Conservation (phyloP, 2,329 filamentous ascomycete species). For the Aspergillus quadricinctus region DNA sequence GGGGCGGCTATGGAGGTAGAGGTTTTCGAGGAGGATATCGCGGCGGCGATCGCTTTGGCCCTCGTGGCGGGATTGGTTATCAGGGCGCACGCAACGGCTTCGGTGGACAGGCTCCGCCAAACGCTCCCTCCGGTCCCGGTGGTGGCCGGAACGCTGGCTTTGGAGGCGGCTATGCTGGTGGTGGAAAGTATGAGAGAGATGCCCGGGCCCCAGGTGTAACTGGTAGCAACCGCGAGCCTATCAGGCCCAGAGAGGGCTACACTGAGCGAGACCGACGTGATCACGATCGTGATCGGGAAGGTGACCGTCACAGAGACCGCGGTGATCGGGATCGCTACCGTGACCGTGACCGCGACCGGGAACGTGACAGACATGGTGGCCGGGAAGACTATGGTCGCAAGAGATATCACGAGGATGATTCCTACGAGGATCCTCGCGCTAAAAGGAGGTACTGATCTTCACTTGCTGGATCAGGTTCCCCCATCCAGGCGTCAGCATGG, state of each 20-base stretch:
- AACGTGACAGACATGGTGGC: conserved; percentile 44
- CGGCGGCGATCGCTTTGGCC: conserved; percentile 50
- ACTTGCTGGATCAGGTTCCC: conserved; percentile 9
- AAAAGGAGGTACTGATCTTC: conserved; percentile 54
- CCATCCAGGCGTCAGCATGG: conserved; percentile 21
- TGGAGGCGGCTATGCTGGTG: conserved; percentile 45
- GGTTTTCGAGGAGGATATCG: conserved; percentile 50
- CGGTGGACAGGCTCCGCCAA: conserved; percentile 46
- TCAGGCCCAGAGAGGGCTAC: conserved; percentile 64
- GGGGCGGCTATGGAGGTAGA: conserved; percentile 50
- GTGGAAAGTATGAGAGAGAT: conserved; percentile 50
- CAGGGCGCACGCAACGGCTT: conserved; percentile 54
- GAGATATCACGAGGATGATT: conserved; percentile 70
- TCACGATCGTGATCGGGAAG: conserved; percentile 49
- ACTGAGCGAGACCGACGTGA: conserved; percentile 43
- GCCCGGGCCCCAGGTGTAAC: conserved; percentile 48
- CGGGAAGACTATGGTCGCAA: conserved; percentile 57
- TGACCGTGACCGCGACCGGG: conserved; percentile 47
- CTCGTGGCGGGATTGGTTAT: conserved; percentile 51
- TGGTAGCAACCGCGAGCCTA: conserved; percentile 80
- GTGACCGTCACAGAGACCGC: conserved; percentile 48
- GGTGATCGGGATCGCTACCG: conserved; percentile 55
- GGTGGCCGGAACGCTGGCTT: conserved; percentile 52
- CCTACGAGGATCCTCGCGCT: conserved; percentile 69
- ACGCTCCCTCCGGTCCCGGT: conserved; percentile 51